Percentiles rank a stretch among this genome's conserved stretches.
These are phyloP conservation scores for Pythium inflatum DNA, from an alignment of 352 stramenopile genomes.

Conservation along the genomic window DNA sequence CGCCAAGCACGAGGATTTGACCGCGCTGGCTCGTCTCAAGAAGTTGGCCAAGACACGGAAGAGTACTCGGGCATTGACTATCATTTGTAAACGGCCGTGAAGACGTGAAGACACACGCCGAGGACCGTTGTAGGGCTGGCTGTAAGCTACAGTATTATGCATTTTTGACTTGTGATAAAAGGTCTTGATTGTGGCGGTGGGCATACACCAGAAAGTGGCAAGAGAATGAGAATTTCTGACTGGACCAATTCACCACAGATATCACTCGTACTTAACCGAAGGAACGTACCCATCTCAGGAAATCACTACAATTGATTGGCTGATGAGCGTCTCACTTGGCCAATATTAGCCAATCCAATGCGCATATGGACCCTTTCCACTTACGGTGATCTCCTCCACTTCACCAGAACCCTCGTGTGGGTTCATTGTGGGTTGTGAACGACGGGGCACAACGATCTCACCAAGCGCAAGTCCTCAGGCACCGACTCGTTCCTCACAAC, in stretches of 20 bases:
- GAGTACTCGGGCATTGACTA: constrained; percentile 88
- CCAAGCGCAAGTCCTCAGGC: no score
- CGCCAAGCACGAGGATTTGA: constrained; percentile 63
- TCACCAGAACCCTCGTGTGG: no score
- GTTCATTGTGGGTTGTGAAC: no score
- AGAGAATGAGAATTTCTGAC: no score
- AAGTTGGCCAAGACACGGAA: constrained; percentile 76
- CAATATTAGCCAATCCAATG: not conserved
- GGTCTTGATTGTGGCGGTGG: no score
- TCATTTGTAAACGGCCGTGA: constrained; percentile 58
- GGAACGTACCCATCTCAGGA: not conserved
- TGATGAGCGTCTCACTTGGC: not conserved
- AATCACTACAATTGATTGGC: not conserved
- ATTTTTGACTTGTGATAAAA: no score
- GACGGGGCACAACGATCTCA: no score
- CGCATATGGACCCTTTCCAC: not conserved
- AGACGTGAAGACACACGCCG: not conserved
- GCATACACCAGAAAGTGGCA: no score
- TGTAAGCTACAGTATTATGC: not conserved
- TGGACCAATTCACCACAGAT: no score
- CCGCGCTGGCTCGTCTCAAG: constrained; percentile 54
- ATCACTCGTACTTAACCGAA: constrained; percentile 5
- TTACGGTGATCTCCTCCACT: no score
- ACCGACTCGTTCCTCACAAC: no score
- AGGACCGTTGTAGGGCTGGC: not conserved